Percentiles rank a stretch among this genome's conserved stretches.
phyloP scores from a whole-genome alignment of 192 early-diverging fungal genomes.

The Neocallimastix lanati region DNA sequence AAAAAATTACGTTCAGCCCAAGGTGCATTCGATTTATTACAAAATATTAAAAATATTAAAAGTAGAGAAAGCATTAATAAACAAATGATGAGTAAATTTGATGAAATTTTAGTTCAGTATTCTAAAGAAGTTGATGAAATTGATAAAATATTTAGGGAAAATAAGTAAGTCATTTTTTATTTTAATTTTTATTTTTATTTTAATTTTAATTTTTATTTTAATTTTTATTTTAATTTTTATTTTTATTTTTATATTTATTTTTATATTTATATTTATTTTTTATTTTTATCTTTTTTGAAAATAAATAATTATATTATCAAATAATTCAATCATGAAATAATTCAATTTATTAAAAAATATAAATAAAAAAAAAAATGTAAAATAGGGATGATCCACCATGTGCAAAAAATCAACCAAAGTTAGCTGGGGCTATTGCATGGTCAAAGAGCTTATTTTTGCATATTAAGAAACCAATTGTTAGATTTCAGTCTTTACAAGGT shows the following conservation, averaged over 20 bases:
- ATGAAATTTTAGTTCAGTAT: constrained; percentile 45
- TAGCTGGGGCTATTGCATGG: constrained; percentile 44
- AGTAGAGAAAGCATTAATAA: constrained; percentile 34
- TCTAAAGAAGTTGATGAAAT: constrained; percentile 40
- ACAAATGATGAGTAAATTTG: constrained; percentile 47
- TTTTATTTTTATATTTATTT: not conserved
- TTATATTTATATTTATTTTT: not conserved
- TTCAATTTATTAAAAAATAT: too few species aligned
- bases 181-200: too few species aligned
- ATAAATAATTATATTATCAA: too few species aligned
- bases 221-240: constrained; percentile 5
- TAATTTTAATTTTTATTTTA: too few species aligned
- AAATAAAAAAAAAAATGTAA: too few species aligned
- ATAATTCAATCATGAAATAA: too few species aligned
- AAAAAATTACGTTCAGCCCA: constrained; percentile 43
- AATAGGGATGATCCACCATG: constrained; percentile 27
- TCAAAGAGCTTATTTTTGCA: constrained; percentile 29
- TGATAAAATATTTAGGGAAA: constrained; percentile 33
- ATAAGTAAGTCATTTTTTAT: constrained; percentile 21
- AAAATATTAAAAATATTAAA: constrained; percentile 48
- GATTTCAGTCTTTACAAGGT: constrained; percentile 44
- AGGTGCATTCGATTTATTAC: constrained; percentile 40
- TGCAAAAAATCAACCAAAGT: constrained; percentile 37
- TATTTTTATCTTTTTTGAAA: too few species aligned
- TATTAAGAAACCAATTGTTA: constrained; percentile 43